Evolutionary conservation across 1,284 basidiomycete species (phyloP).

Genomic region (Ceratobasidium sp.): DNA sequence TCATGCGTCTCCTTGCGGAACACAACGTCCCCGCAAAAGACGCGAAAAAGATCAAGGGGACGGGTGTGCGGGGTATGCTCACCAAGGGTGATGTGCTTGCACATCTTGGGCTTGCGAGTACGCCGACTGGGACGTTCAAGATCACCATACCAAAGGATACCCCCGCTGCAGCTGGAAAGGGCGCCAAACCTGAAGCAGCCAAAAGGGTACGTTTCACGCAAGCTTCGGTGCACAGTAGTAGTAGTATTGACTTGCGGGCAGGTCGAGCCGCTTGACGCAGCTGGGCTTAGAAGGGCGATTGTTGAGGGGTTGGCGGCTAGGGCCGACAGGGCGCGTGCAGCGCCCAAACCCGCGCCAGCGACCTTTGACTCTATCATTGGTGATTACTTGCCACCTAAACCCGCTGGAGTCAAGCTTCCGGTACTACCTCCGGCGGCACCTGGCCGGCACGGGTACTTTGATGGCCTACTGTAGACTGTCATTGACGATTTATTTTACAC

Average conservation of each 20-base stretch:
- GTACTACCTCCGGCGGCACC: slow-evolving; percentile 23
- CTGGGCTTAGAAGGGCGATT: slow-evolving; percentile 40
- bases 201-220: slow-evolving; percentile 48
- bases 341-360: slow-evolving; percentile 55
- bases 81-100: slow-evolving; percentile 91
- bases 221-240: slow-evolving; percentile 2
- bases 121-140: slow-evolving; percentile 79
- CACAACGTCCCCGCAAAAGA: slow-evolving; percentile 60
- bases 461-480: slow-evolving; percentile 27
- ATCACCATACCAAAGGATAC: slow-evolving; percentile 45
- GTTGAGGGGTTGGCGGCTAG: slow-evolving; percentile 41
- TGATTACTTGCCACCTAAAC: slow-evolving; percentile 67
- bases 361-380: slow-evolving; percentile 77
- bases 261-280: slow-evolving; percentile 39
- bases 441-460: slow-evolving; percentile 32
- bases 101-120: slow-evolving; percentile 81
- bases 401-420: slow-evolving; percentile 45
- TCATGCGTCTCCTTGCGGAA: slow-evolving; percentile 73
- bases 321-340: slow-evolving; percentile 51
- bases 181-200: slow-evolving; percentile 52
- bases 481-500: slow-evolving; percentile 21
- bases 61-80: slow-evolving; percentile 87
- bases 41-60: slow-evolving; percentile 62
- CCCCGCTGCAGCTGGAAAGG: slow-evolving; percentile 28
- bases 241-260: slow-evolving; percentile 28